Conservation (phyloP, 2,329 filamentous ascomycete species). For the Emmonsiellopsis sp. region DNA sequence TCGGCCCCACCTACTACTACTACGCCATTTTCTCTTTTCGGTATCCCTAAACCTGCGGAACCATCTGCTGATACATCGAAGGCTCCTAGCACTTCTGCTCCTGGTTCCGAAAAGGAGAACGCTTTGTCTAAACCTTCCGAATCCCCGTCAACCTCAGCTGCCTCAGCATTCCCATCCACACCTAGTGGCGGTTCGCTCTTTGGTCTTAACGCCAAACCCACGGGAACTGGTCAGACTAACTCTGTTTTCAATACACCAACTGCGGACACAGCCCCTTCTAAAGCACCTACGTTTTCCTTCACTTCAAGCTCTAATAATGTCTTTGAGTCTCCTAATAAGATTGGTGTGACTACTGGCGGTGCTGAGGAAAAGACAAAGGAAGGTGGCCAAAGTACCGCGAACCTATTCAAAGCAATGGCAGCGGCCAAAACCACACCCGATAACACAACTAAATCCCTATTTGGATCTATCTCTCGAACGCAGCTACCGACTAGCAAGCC, state of each 20-base stretch:
- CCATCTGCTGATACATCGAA: neutral
- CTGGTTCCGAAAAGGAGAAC: neutral
- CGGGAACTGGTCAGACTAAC: neutral
- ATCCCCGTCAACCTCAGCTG: neutral
- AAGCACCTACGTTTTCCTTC: neutral
- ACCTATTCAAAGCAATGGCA: slow-evolving; percentile 2
- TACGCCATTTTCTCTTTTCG: neutral
- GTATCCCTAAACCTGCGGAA: slow-evolving; percentile 2
- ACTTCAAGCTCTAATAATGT: neutral
- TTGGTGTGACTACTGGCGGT: neutral
- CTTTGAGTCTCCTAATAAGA: neutral
- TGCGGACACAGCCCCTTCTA: slow-evolving; percentile 1
- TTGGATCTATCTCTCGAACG: neutral
- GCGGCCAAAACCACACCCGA: neutral
- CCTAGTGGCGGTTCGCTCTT: slow-evolving; percentile 2
- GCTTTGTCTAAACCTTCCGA: neutral
- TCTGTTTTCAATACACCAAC: slow-evolving; percentile 3
- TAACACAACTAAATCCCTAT: neutral
- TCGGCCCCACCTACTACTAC: neutral
- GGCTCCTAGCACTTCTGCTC: neutral
- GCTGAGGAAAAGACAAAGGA: neutral
- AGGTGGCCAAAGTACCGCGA: neutral
- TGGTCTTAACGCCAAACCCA: neutral
- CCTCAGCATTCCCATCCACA: neutral
- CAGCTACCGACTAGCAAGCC: neutral